A percentile compares a stretch with the other conserved stretches of the same genome.
These are phyloP conservation scores for Candida sp. DNA, from an alignment of 1,139 yeast species.

Conservation along the genomic window DNA sequence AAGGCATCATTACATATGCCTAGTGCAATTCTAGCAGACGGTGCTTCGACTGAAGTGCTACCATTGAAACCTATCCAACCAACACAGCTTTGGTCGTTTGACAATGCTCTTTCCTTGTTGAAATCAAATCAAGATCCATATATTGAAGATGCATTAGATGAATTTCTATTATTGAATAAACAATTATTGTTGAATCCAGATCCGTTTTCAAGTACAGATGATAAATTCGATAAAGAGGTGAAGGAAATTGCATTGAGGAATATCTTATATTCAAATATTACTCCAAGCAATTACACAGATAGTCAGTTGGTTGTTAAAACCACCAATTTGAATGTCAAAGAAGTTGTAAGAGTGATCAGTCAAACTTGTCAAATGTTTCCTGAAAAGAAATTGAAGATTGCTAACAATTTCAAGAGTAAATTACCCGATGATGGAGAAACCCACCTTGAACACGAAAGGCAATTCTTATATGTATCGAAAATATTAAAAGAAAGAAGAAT, in stretches of 20 bases:
- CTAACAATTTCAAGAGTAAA: slow-evolving; percentile 26
- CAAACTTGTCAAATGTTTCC: slow-evolving; percentile 40
- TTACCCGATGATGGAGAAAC: slow-evolving; percentile 35
- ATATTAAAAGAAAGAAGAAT: slow-evolving; percentile 47
- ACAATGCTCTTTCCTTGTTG: slow-evolving; percentile 35
- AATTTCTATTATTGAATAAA: slow-evolving; percentile 38
- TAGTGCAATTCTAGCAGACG: slow-evolving; percentile 5
- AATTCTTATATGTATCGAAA: slow-evolving; percentile 26
- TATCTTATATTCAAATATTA: slow-evolving; percentile 33
- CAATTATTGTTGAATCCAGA: slow-evolving; percentile 26
- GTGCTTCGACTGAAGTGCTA: slow-evolving; percentile 9
- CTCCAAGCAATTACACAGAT: slow-evolving; percentile 26
- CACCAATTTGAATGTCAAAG: slow-evolving; percentile 34
- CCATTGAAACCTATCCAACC: slow-evolving; percentile 34
- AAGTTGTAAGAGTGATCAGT: slow-evolving; percentile 43
- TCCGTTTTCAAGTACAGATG: slow-evolving; percentile 23
- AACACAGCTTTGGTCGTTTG: slow-evolving; percentile 42
- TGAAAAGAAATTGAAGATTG: slow-evolving; percentile 17
- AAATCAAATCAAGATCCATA: slow-evolving; percentile 29
- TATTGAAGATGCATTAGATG: slow-evolving; percentile 40
- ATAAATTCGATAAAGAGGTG: slow-evolving; percentile 2
- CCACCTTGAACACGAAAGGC: slow-evolving; percentile 25
- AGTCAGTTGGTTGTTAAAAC: slow-evolving; percentile 36
- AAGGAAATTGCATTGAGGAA: slow-evolving; percentile 38
- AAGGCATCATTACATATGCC: slow-evolving; percentile 3